Evolutionary conservation across 2,329 filamentous ascomycete genomes (phyloP), one percentile per base, ranked within the genome.

Genomic region (Pseudogymnoascus sp.): DNA sequence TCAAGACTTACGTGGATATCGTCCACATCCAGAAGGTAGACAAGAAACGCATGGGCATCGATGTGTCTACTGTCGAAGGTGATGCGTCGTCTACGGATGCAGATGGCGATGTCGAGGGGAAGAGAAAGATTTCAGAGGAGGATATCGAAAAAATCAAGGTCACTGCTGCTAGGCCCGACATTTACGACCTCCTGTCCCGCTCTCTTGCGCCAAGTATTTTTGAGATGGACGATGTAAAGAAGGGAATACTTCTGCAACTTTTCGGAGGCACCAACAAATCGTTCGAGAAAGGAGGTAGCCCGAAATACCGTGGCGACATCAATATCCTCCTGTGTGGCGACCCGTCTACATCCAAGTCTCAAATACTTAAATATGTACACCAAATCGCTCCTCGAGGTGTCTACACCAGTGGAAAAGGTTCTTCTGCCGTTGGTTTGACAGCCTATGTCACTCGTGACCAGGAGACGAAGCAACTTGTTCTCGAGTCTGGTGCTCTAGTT

Each of bases 211-310:
- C 95, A 12, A 97, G 93, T 65, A 89, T 99, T 71, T 97, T 96
- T 78, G 95, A 99, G 76, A 90, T 96, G 87, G 95, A 99, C 69
- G 95, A 99, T 71, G 92, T 97, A 59, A 99, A 99, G 81, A 99
- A 99, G 78, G 95, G 95, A 10, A 97, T 99, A 66, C 81, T 99
- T 10, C 86, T 99, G 3, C 95, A 99, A 73, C 85, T 99, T 42
- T 99, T 99, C 73, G 93, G 95, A 39, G 95, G 95, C 64, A 96
- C 95, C 36, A 99, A 99, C 80, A 99, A 99, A 78, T 91, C 90
- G 0, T 99, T 99, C 75, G 86, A 96, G 65, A 97, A 97, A 76
- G 95, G 95, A 63, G 95, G 93, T 64, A 96, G 90, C 72, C 95
- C 95, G 5, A 93, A 89, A 71, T 99, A 99, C 75, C 86, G 95